Evolutionary conservation across 2,329 filamentous ascomycete genomes (phyloP).

Genomic region (Lojkania enalia): DNA sequence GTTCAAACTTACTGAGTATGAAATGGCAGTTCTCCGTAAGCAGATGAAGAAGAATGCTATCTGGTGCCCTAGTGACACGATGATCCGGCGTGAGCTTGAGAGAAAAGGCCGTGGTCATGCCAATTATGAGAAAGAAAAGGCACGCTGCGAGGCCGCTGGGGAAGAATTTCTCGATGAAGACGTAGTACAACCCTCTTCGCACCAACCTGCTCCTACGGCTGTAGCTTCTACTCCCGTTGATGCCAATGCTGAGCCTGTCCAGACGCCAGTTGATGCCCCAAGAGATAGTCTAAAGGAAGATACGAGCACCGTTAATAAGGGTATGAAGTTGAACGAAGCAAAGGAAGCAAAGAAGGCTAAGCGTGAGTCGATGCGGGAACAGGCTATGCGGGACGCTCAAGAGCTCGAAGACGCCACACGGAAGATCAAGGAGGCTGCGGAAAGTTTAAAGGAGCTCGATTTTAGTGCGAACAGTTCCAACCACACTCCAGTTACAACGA

Average conservation of each 20-base stretch:
- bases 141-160: constrained; percentile 62
- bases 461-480: constrained; percentile 29
- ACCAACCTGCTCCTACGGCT: constrained; percentile 1
- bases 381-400: constrained; percentile 50
- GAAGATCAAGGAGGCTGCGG: constrained; percentile 39
- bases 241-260: background rate
- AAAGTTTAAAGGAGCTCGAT: constrained; percentile 39
- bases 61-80: constrained; percentile 82
- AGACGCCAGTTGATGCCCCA: constrained; percentile 13
- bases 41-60: constrained; percentile 91
- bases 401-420: constrained; percentile 42
- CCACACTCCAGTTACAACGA: constrained; percentile 15
- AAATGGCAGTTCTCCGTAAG: constrained; percentile 74
- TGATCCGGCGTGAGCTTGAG: constrained; percentile 80
- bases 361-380: constrained; percentile 60
- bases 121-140: constrained; percentile 60
- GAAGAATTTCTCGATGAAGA: constrained; percentile 64
- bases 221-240: background rate
- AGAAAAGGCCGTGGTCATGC: constrained; percentile 62
- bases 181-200: constrained; percentile 34
- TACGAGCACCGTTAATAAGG: constrained; percentile 68
- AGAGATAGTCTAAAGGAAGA: constrained; percentile 55
- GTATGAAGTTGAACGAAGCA: constrained; percentile 77
- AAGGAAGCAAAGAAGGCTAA: constrained; percentile 79
- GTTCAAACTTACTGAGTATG: constrained; percentile 67